Evolutionary conservation across 257 asterid species (phyloP).

Genomic region (Lavandula angustifolia): DNA sequence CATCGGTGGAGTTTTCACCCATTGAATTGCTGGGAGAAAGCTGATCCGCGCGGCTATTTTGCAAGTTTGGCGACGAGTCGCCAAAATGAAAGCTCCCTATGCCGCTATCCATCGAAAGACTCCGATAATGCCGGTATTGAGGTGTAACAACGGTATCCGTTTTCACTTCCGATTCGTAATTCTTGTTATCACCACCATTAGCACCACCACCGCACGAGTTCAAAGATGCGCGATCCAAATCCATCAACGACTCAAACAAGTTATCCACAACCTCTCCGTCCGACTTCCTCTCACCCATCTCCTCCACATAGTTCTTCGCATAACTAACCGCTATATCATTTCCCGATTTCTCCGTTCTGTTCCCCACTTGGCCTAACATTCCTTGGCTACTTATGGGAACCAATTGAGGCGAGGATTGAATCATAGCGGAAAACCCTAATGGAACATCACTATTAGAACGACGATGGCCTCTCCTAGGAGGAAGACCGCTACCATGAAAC

Average conservation of each 20-base stretch:
- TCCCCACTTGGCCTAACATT: slow-evolving; percentile 27
- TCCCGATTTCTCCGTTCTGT: slow-evolving; percentile 38
- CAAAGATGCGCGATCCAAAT: slow-evolving; percentile 41
- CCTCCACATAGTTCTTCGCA: slow-evolving; percentile 35
- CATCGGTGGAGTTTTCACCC: slow-evolving; percentile 43
- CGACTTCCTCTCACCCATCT: slow-evolving; percentile 43
- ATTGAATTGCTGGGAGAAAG: slow-evolving; percentile 64
- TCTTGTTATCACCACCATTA: slow-evolving; percentile 35
- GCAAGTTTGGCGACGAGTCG: slow-evolving; percentile 52
- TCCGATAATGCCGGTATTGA: slow-evolving; percentile 57
- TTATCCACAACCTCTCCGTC: slow-evolving; percentile 71
- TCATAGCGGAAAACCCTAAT: slow-evolving; percentile 69
- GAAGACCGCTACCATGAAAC: slow-evolving; percentile 56
- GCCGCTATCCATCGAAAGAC: slow-evolving; percentile 88
- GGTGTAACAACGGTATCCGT: slow-evolving; percentile 3
- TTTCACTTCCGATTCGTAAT: slow-evolving; percentile 36
- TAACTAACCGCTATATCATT: slow-evolving; percentile 34
- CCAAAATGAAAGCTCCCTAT: slow-evolving; percentile 56
- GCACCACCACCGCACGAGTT: slow-evolving; percentile 32
- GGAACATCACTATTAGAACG: slow-evolving; percentile 84
- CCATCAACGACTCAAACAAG: slow-evolving; percentile 56
- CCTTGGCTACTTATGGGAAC: slow-evolving; percentile 68
- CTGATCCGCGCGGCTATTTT: slow-evolving; percentile 43
- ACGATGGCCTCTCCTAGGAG: slow-evolving; percentile 75
- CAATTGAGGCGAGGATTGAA: slow-evolving; percentile 80